phyloP scores from a whole-genome alignment of 2,329 filamentous ascomycete species.

The Exophiala spinifera region DNA sequence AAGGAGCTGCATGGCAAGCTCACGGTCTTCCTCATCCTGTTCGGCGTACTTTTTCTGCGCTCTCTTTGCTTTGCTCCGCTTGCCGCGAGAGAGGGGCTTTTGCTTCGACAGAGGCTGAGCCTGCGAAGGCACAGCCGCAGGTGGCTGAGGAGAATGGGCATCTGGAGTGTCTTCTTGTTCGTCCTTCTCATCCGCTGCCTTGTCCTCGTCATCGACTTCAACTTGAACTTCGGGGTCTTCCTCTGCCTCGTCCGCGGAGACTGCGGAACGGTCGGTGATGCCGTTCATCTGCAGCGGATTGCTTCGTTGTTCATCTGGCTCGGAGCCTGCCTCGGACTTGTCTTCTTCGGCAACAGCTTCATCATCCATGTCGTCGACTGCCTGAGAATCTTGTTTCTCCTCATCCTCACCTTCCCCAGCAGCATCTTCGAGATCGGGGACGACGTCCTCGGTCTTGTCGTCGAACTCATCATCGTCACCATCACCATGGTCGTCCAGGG shows the following conservation, averaged over 20 bases:
- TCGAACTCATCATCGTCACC: slow-evolving; percentile 32
- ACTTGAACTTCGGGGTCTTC: slow-evolving; percentile 15
- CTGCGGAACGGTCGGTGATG: slow-evolving; percentile 10
- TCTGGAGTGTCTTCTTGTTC: neutral
- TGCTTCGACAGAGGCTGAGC: slow-evolving; percentile 25
- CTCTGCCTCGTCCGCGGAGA: slow-evolving; percentile 36
- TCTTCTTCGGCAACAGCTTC: slow-evolving; percentile 27
- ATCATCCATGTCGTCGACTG: slow-evolving; percentile 35
- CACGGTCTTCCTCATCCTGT: slow-evolving; percentile 91
- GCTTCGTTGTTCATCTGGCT: slow-evolving; percentile 30
- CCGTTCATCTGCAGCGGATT: slow-evolving; percentile 18
- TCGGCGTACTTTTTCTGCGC: slow-evolving; percentile 80
- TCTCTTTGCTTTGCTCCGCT: slow-evolving; percentile 46
- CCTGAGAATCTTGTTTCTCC: slow-evolving; percentile 35
- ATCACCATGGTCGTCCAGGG: slow-evolving; percentile 29
- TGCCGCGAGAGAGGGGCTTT: slow-evolving; percentile 23
- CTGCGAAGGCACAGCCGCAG: slow-evolving; percentile 24
- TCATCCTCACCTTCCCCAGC: slow-evolving; percentile 32
- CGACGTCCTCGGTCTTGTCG: slow-evolving; percentile 29
- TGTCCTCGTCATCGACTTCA: slow-evolving; percentile 18
- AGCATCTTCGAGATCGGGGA: slow-evolving; percentile 30
- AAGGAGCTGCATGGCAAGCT: slow-evolving; percentile 79
- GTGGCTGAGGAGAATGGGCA: slow-evolving; percentile 16
- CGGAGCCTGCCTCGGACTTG: slow-evolving; percentile 24
- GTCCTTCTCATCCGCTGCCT: slow-evolving; percentile 5